Evolutionary conservation across 139 green algal species (phyloP).

Genomic region (Chlorella vulgaris): DNA sequence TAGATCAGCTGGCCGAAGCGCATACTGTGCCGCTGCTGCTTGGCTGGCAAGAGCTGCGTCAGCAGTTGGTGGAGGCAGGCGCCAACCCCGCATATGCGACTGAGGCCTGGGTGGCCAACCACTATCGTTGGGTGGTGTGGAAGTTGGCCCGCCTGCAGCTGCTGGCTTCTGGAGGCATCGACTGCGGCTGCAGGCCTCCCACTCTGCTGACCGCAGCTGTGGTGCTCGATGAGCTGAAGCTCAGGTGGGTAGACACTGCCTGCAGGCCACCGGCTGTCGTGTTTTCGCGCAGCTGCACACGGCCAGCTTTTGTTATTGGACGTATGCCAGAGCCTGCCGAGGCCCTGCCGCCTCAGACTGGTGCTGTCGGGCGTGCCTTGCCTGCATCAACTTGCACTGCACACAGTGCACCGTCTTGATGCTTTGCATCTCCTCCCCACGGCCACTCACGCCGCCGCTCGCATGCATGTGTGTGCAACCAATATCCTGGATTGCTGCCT

Average conservation of each 20-base stretch:
- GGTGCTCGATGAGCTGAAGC: slow-evolving; percentile 53
- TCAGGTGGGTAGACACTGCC: background rate
- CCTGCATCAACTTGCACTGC: too few relatives aligned
- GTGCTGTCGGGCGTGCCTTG: too few relatives aligned
- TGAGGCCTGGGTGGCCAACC: slow-evolving; percentile 65
- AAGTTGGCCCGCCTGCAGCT: slow-evolving; percentile 69
- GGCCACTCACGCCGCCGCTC: background rate
- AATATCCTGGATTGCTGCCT: too few relatives aligned
- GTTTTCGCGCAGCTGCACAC: too few relatives aligned
- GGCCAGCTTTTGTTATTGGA: too few relatives aligned
- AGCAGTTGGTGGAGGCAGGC: slow-evolving; percentile 48
- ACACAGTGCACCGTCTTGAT: background rate
- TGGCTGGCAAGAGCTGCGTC: slow-evolving; percentile 18
- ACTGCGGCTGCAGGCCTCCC: background rate
- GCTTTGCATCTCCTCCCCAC: too few relatives aligned
- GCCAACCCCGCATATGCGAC: slow-evolving; percentile 46
- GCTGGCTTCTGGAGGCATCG: background rate
- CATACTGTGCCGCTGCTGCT: background rate
- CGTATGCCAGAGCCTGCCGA: too few relatives aligned
- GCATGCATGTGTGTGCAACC: too few relatives aligned
- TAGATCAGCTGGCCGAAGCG: too few relatives aligned
- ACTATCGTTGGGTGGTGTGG: slow-evolving; percentile 76
- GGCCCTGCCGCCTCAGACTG: too few relatives aligned
- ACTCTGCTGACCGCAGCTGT: slow-evolving; percentile 38
- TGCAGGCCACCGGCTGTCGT: too few relatives aligned